Evolutionary conservation across 2,329 filamentous ascomycete genomes (phyloP).

Genomic region (Fusarium sp.): DNA sequence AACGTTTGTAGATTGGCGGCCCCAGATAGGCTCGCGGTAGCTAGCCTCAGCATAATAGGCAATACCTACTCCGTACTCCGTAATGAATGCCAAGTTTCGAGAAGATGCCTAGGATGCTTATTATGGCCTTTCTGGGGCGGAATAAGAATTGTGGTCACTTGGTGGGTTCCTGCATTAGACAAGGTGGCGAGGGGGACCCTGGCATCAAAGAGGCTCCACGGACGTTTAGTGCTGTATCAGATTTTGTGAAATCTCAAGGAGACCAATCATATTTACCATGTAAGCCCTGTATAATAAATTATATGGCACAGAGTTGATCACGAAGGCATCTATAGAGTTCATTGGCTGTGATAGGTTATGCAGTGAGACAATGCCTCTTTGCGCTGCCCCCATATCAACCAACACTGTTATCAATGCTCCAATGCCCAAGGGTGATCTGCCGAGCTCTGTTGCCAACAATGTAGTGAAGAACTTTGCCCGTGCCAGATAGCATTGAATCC

Average conservation of each 20-base stretch:
- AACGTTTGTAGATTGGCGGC: slow-evolving; percentile 25
- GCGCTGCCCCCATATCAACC: neutral
- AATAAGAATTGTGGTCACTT: slow-evolving; percentile 1
- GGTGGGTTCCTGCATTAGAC: slow-evolving; percentile 49
- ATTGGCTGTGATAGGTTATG: slow-evolving; percentile 22
- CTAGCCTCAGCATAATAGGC: slow-evolving; percentile 14
- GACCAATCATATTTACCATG: slow-evolving; percentile 31
- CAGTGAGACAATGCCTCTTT: slow-evolving; percentile 2
- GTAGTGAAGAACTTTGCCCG: neutral
- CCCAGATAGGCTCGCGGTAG: slow-evolving; percentile 17
- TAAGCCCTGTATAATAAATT: slow-evolving; percentile 14
- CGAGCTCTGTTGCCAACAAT: neutral
- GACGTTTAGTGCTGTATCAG: slow-evolving; percentile 31
- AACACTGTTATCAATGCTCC: neutral
- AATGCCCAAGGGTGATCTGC: neutral
- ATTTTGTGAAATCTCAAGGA: slow-evolving; percentile 35
- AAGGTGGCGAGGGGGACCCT: slow-evolving; percentile 22
- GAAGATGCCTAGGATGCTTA: no score
- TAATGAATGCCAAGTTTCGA: slow-evolving; percentile 38
- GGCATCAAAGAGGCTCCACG: slow-evolving; percentile 18
- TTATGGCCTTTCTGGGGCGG: slow-evolving; percentile 20
- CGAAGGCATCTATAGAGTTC: neutral
- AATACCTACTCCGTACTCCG: neutral
- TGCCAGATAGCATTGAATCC: no score
- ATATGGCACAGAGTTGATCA: slow-evolving; percentile 16